Evolutionary conservation across 1,284 basidiomycete genomes (phyloP), one percentile per base, ranked within the genome.

Genomic region (Cryptococcus sp.): DNA sequence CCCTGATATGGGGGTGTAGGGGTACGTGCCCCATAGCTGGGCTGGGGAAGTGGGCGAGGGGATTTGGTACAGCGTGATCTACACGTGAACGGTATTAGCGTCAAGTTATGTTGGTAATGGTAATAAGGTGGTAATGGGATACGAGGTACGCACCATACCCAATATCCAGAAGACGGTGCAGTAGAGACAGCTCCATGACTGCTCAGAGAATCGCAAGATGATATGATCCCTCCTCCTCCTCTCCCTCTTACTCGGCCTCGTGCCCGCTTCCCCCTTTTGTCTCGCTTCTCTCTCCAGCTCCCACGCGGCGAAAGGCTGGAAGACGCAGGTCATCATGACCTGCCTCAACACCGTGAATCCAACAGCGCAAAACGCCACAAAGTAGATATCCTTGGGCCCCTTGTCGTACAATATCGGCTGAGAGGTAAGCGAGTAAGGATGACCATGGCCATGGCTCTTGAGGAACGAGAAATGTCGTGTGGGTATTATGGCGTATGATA

Each of bases 201-300:
- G 95, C 78, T 98, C 95, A 4, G 92, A 91, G 73, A 98, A 98
- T 61, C 95, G 83, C 49, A 89, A 77, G 46, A 92, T 86, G 63
- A 85, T 87, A 72, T 89, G 84, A 55, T 88, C 84, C 40, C 74
- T 70, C 46, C 67, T 71, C 59, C 73, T 75, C 53, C 60, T 66
- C 38, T 74, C 77, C 39, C 62, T 68, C 47, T 64, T 69, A 16
- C 49, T 54, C 44, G 55, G 56, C 44, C 52, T 63, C 56, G 56
- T 55, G 46, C 51, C 22, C 31, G 25, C 41, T 22, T 56, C 49
- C 39, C 53, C 45, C 47, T 53, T 46, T 41, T 48, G 19, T 17
- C 25, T 31, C 35, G 56, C 45, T 56, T 54, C 45, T n/a, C 53
- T 39, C 16, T 23, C 56, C 48, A 93, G 82, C 66, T 86, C 87